Percentiles rank a stretch among this genome's conserved stretches.
phyloP scores from a whole-genome alignment of 2,329 filamentous ascomycete genomes.

The Monosporascus cannonballus region DNA sequence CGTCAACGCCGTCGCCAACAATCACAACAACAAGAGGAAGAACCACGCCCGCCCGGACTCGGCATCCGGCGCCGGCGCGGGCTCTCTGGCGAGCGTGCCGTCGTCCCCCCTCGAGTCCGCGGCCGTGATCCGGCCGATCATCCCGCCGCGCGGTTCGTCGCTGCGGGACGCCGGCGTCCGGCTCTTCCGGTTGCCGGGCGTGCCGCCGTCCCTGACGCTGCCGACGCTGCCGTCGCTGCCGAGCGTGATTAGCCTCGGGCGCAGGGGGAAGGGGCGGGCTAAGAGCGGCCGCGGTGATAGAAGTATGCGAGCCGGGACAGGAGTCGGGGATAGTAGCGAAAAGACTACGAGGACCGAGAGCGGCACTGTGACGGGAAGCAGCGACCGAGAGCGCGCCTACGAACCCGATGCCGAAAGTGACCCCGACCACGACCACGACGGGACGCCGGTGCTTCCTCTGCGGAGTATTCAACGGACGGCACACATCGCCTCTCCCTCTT shows the following conservation, averaged over 20 bases:
- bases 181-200: conserved; percentile 6
- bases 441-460: neutral
- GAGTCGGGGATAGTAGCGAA: neutral
- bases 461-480: neutral
- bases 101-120: neutral
- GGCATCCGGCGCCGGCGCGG: neutral
- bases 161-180: conserved; percentile 7
- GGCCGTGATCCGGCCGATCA: conserved; percentile 7
- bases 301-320: neutral
- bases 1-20: neutral
- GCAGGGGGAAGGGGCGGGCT: neutral
- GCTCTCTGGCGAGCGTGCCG: neutral
- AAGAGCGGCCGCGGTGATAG: no score
- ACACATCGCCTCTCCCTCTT: no score
- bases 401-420: neutral
- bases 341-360: neutral
- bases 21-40: neutral
- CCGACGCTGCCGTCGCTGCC: conserved; percentile 6
- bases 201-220: conserved; percentile 6
- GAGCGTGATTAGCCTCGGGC: neutral
- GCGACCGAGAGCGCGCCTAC: neutral
- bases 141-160: conserved; percentile 17
- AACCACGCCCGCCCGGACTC: neutral
- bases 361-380: neutral
- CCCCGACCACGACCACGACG: neutral